These are phyloP conservation scores for Leccinum fuscescens DNA, from an alignment of 1,284 basidiomycete species.

Conservation along the genomic window DNA sequence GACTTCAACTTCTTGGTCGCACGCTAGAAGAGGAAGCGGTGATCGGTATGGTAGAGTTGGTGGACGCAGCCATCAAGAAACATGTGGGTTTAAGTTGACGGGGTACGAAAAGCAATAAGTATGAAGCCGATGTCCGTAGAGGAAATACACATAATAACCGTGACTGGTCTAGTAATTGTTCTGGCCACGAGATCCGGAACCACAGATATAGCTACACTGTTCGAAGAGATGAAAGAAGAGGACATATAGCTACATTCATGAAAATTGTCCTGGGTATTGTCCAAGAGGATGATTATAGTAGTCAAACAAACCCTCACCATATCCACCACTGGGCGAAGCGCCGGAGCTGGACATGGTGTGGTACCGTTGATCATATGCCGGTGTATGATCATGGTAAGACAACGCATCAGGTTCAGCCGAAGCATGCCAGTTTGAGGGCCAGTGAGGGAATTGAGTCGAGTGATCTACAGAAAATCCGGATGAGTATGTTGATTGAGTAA, in stretches of 20 bases:
- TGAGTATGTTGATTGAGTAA: background rate
- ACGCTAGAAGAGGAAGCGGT: conserved; percentile 75
- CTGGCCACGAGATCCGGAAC: background rate
- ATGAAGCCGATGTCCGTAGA: background rate
- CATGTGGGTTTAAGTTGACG: background rate
- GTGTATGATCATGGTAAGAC: background rate
- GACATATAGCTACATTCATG: background rate
- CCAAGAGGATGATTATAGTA: background rate
- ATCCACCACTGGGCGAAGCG: background rate
- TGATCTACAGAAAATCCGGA: conserved; percentile 2
- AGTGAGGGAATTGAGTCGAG: background rate
- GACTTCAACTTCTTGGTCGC: conserved; percentile 68
- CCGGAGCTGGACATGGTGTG: background rate
- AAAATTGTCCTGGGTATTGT: background rate
- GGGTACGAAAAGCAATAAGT: background rate
- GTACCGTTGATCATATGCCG: conserved; percentile 4
- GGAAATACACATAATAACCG: background rate
- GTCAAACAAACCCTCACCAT: background rate
- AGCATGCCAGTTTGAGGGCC: background rate
- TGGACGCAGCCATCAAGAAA: conserved; percentile 42
- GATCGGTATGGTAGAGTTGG: conserved; percentile 62
- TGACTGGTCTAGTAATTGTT: background rate
- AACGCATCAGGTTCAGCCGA: background rate
- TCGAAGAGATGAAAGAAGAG: background rate
- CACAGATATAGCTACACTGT: background rate